Percentiles rank a stretch among this genome's conserved stretches.
Conservation (phyloP, 495 filamentous ascomycete species). For the Tetracladium setigerum region DNA sequence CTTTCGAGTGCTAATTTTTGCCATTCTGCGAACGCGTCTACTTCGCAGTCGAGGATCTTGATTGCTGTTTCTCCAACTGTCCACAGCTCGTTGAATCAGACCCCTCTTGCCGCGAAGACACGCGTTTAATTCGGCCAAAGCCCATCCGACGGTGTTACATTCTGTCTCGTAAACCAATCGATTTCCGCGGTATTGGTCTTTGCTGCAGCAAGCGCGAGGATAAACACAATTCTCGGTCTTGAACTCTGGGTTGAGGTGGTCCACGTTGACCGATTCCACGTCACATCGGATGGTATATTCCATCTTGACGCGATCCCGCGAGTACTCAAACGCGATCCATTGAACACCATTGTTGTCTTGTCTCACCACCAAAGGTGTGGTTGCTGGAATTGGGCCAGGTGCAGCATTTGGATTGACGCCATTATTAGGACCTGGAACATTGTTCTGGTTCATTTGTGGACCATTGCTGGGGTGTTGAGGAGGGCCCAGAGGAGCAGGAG, state of each 20-base stretch:
- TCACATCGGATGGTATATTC: constrained; percentile 98
- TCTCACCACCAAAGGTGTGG: constrained; percentile 86
- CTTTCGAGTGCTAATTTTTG: constrained; percentile 86
- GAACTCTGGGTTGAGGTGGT: constrained; percentile 77
- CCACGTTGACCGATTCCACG: constrained; percentile 91
- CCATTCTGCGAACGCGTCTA: constrained; percentile 85
- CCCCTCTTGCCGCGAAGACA: constrained; percentile 87
- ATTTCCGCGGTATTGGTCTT: constrained; percentile 94
- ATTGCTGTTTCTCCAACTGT: constrained; percentile 99
- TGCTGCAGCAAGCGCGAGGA: constrained; percentile 86
- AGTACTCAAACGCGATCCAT: constrained; percentile 99
- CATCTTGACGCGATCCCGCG: constrained; percentile 96
- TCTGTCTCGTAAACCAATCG: constrained; percentile 94
- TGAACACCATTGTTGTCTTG: constrained; percentile 97
- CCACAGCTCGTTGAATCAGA: constrained; percentile 91
- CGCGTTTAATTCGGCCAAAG: constrained; percentile 85
- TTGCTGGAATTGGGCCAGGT: constrained; percentile 97
- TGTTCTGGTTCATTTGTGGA: constrained; percentile 46
- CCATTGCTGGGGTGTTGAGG: constrained; percentile 39
- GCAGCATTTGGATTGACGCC: constrained; percentile 82
- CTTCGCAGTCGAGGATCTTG: constrained; percentile 87
- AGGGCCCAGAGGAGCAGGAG: constrained; percentile 43
- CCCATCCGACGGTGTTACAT: constrained; percentile 98
- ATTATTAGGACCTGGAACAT: constrained; percentile 23
- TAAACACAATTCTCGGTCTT: constrained; percentile 98